These are phyloP conservation scores for Penicillium vulpinum DNA, from an alignment of 2,329 filamentous ascomycete genomes.

Conservation along the genomic window DNA sequence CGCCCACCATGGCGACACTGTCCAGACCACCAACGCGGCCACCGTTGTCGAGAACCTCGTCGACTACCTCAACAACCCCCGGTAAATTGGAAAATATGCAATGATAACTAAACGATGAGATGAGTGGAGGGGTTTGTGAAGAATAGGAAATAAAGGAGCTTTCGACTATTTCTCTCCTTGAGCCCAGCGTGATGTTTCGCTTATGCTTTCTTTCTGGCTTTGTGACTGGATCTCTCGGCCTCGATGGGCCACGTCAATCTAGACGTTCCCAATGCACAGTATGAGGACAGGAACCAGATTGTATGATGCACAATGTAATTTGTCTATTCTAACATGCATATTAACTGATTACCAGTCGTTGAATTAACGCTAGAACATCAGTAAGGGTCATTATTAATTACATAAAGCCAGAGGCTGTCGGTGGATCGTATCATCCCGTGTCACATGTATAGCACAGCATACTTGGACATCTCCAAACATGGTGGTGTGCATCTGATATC, in stretches of 20 bases:
- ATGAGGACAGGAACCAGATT: neutral
- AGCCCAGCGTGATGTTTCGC: slow-evolving; percentile 1
- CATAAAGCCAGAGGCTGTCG: slow-evolving; percentile 10
- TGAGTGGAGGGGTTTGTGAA: slow-evolving; percentile 24
- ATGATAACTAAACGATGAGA: slow-evolving; percentile 18
- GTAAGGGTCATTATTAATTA: slow-evolving; percentile 27
- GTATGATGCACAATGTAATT: slow-evolving; percentile 11
- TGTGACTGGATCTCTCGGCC: slow-evolving; percentile 4
- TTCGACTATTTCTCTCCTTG: slow-evolving; percentile 10
- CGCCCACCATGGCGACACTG: slow-evolving; percentile 75
- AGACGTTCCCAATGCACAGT: slow-evolving; percentile 5
- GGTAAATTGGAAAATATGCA: slow-evolving; percentile 52
- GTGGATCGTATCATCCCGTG: slow-evolving; percentile 9
- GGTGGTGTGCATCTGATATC: neutral
- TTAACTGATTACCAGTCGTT: slow-evolving; percentile 8
- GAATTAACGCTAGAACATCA: neutral
- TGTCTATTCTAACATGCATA: slow-evolving; percentile 20
- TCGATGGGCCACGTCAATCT: neutral
- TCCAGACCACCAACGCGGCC: slow-evolving; percentile 73
- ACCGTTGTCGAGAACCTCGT: slow-evolving; percentile 78
- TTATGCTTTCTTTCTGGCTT: slow-evolving; percentile 3
- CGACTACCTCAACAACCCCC: slow-evolving; percentile 78
- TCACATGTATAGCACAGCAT: neutral
- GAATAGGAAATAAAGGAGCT: slow-evolving; percentile 27
- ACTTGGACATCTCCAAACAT: neutral